Evolutionary conservation across 306 rosid genomes (phyloP), one percentile per base, ranked within the genome.

Genomic region (Cucurbita maxima): DNA sequence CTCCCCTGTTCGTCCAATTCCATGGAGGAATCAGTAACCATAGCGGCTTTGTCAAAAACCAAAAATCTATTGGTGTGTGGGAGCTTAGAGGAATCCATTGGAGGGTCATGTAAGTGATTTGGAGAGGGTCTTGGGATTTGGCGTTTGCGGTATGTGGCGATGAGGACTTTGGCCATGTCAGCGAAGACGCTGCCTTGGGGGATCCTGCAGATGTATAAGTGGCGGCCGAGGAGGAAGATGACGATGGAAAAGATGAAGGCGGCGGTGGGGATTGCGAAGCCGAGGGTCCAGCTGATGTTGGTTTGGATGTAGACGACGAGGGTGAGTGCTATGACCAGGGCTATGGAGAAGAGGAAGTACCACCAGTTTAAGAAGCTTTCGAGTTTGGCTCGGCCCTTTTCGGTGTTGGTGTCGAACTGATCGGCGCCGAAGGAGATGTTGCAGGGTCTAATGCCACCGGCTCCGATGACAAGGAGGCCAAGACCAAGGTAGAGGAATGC

Each of bases 351-450:
- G 58, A 83, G 30, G 34, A 90, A 74, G 76, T 82, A 88, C 88
- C 88, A 86, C 94, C 88, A 88, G 71, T 84, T 86, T 72, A 76
- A 81, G 79, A 88, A 90, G 81, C 91, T 86, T 72, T 86, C 88
- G 6, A 88, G 81, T 52, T 84, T 87, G 10, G 81, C 68, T 71
- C 76, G 22, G 19, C 94, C 94, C 72, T 83, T 81, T 70, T 81
- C 80, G 0, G 87, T 85, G 9, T 69, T 77, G 45, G 74, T 76
- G 56, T 88, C 85, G 18, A 90, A 86, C n/a, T 88, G 91, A 61
- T 90, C 85, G 6, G 90, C 90, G 20, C 96, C 96, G 34, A 88
- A 90, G 81, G 94, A 82, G 79, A 90, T 84, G 79, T 88, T 88
- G 80, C 89, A 90, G 8, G 91, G 88, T 59, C 91, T 79, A n/a